A percentile compares a stretch with the other conserved stretches of the same genome.
Conservation (phyloP, 2,329 filamentous ascomycete species). For the Fusarium sp. region DNA sequence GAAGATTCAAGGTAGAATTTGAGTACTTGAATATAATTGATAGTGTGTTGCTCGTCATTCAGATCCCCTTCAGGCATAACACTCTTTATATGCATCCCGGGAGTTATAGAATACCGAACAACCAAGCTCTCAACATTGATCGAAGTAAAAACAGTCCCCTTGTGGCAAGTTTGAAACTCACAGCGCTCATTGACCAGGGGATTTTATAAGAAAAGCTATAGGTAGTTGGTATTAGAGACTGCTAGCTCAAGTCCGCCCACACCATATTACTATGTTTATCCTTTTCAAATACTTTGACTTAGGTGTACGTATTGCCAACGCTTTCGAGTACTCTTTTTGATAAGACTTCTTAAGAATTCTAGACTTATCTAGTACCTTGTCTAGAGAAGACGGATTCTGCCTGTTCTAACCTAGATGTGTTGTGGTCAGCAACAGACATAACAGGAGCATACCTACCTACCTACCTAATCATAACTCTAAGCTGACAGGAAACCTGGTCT, state of each 20-base stretch:
- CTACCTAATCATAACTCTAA: not conserved
- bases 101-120: constrained; percentile 11
- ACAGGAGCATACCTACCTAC: not conserved
- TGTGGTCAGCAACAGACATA: constrained; percentile 1
- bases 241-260: not conserved
- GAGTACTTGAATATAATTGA: too few relatives aligned
- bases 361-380: not conserved
- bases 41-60: not conserved
- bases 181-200: not conserved
- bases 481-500: not conserved
- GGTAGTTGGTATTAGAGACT: not conserved
- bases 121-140: not conserved
- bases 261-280: not conserved
- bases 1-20: too few relatives aligned
- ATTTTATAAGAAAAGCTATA: not conserved
- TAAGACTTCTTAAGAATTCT: not conserved
- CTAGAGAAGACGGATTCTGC: not conserved
- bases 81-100: not conserved
- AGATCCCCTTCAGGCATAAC: not conserved
- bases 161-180: too few relatives aligned
- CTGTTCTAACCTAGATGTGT: not conserved
- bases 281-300: not conserved
- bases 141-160: not conserved
- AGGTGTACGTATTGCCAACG: not conserved
- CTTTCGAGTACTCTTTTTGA: not conserved